Conservation (phyloP, 441 rosid species). For the Bocquillonia castaneifolia region DNA sequence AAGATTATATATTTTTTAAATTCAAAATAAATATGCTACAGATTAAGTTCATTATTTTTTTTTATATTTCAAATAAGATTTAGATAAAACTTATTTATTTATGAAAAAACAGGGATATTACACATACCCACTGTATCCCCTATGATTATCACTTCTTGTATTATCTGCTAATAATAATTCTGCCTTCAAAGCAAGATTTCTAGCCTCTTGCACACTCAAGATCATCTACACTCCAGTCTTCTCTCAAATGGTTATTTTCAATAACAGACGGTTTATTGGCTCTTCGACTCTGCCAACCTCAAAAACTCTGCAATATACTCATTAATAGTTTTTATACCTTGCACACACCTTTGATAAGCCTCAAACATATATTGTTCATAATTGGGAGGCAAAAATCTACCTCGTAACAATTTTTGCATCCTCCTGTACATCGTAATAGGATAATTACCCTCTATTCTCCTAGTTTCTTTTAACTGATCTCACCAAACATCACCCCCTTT, state of each 20-base stretch:
- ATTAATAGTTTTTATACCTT: not conserved
- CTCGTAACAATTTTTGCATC: not conserved
- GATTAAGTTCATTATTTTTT: too few species aligned
- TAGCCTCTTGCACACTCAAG: not conserved
- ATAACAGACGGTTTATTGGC: not conserved
- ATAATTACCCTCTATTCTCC: not conserved
- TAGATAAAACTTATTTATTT: too few species aligned
- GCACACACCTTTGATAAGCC: not conserved
- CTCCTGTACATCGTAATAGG: not conserved
- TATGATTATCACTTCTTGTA: too few species aligned
- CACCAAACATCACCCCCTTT: slow-evolving; percentile 18
- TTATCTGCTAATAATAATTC: not conserved
- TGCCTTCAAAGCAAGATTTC: not conserved
- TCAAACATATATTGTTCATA: not conserved
- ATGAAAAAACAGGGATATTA: too few species aligned
- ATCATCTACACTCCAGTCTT: not conserved
- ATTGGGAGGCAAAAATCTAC: not conserved
- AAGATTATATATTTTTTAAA: too few species aligned
- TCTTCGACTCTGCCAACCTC: not conserved
- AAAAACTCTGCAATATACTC: not conserved
- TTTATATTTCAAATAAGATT: too few species aligned
- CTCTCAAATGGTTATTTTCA: not conserved
- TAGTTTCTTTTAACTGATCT: not conserved
- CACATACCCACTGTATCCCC: too few species aligned
- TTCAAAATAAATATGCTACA: too few species aligned